Evolutionary conservation across 2,329 filamentous ascomycete genomes (phyloP).

Genomic region (Emergomyces africanus): DNA sequence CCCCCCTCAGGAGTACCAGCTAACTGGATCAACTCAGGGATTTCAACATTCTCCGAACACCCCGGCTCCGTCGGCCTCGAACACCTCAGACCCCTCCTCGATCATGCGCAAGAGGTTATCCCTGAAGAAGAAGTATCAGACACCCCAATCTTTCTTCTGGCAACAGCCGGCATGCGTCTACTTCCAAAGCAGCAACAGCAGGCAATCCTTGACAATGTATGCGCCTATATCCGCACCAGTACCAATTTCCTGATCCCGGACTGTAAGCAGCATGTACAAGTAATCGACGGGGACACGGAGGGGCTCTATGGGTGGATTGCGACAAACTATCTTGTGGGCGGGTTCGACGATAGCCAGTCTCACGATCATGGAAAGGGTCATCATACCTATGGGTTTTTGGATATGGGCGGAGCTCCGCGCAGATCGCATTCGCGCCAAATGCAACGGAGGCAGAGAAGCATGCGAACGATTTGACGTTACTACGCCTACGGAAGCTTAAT

Average conservation of each 20-base stretch:
- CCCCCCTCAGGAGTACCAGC: too few species aligned
- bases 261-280: conserved; percentile 77
- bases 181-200: conserved; percentile 61
- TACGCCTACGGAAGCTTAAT: conserved; percentile 73
- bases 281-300: conserved; percentile 91
- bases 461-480: conserved; percentile 71
- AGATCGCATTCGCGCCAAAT: conserved; percentile 96
- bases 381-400: conserved; percentile 91
- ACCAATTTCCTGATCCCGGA: conserved; percentile 81
- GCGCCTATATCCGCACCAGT: conserved; percentile 63
- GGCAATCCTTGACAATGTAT: conserved; percentile 63
- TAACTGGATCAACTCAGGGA: conserved; percentile 32
- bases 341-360: conserved; percentile 64
- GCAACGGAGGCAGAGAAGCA: conserved; percentile 80
- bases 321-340: conserved; percentile 85
- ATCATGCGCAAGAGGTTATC: conserved; percentile 68
- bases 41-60: conserved; percentile 76
- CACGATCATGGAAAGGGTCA: conserved; percentile 78
- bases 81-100: conserved; percentile 65
- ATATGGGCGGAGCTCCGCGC: conserved; percentile 98
- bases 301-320: conserved; percentile 96
- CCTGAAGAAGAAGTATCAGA: conserved; percentile 63
- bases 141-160: conserved; percentile 89
- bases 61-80: conserved; percentile 66
- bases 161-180: conserved; percentile 88